Evolutionary conservation across 176 grass and related monocot species (phyloP).

Genomic region (Neostapfia colusana): DNA sequence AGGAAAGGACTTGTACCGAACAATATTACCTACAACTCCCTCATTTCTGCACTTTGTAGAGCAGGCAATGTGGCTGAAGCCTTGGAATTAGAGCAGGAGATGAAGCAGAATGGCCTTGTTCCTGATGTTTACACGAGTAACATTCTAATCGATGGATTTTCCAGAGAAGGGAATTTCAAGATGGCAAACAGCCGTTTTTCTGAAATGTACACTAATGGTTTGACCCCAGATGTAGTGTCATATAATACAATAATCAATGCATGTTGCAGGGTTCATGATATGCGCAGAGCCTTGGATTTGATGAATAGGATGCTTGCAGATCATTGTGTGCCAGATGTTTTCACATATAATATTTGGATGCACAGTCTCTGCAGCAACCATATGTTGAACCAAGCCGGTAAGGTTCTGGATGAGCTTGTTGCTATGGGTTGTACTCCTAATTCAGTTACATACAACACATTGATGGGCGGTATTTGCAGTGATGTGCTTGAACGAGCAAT

Average conservation of each 20-base stretch:
- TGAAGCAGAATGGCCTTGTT: conserved; percentile 77
- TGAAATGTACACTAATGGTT: conserved; percentile 59
- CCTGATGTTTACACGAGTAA: conserved; percentile 89
- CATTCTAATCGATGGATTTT: conserved; percentile 87
- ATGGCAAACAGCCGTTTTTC: conserved; percentile 58
- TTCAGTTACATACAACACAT: conserved; percentile 82
- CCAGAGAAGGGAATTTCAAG: conserved; percentile 65
- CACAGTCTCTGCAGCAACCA: conserved; percentile 65
- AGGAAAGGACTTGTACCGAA: conserved; percentile 77
- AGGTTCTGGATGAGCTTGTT: conserved; percentile 69
- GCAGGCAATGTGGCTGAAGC: conserved; percentile 66
- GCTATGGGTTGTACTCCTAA: conserved; percentile 55
- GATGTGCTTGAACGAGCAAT: conserved; percentile 86
- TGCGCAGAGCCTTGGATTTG: conserved; percentile 55
- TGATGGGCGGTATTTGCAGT: conserved; percentile 71
- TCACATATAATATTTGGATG: conserved; percentile 98
- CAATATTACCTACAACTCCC: conserved; percentile 92
- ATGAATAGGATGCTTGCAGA: conserved; percentile 79
- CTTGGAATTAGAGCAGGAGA: conserved; percentile 55
- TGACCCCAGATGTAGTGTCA: conserved; percentile 75
- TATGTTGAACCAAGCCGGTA: conserved; percentile 67
- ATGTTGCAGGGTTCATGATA: conserved; percentile 68
- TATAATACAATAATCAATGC: conserved; percentile 91
- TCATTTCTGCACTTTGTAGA: conserved; percentile 74
- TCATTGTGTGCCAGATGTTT: conserved; percentile 80